Conservation (phyloP, 2,329 filamentous ascomycete species). For the Colletotrichum sp. region DNA sequence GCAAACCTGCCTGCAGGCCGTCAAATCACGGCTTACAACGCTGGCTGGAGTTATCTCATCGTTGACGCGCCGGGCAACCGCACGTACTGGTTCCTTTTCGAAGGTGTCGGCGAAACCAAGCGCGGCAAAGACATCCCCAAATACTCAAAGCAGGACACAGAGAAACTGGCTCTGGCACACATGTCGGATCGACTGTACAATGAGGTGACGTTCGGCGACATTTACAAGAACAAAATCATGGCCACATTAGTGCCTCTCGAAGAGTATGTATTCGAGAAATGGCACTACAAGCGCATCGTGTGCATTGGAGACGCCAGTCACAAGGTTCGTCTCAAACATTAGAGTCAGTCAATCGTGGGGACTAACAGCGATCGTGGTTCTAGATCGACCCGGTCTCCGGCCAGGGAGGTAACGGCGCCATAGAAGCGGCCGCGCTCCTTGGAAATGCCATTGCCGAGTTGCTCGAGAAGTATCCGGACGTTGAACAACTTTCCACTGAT, state of each 20-base stretch:
- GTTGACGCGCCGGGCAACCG: constrained; percentile 32
- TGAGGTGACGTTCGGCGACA: constrained; percentile 29
- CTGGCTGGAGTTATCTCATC: constrained; percentile 29
- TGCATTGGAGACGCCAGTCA: constrained; percentile 46
- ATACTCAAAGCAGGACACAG: constrained; percentile 35
- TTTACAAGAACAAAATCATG: constrained; percentile 31
- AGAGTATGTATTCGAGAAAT: constrained; percentile 41
- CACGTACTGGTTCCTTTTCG: constrained; percentile 42
- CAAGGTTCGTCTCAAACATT: constrained; percentile 31
- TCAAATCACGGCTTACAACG: constrained; percentile 4
- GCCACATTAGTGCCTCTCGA: constrained; percentile 27
- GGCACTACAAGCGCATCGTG: constrained; percentile 42
- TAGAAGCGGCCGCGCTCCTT: constrained; percentile 27
- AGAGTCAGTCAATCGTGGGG: background rate
- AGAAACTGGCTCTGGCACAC: constrained; percentile 28
- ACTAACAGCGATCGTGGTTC: background rate
- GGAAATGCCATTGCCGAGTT: constrained; percentile 17
- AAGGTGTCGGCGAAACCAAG: constrained; percentile 29
- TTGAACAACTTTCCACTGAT: background rate
- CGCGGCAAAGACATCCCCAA: constrained; percentile 34
- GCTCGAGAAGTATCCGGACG: background rate
- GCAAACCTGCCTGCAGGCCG: background rate
- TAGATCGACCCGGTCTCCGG: constrained; percentile 27
- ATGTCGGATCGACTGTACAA: constrained; percentile 23
- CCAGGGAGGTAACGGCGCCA: constrained; percentile 29